Percentiles rank a stretch among this genome's conserved stretches.
Conservation (phyloP, 2,329 filamentous ascomycete genomes). For the Aspergillus jensenii region DNA sequence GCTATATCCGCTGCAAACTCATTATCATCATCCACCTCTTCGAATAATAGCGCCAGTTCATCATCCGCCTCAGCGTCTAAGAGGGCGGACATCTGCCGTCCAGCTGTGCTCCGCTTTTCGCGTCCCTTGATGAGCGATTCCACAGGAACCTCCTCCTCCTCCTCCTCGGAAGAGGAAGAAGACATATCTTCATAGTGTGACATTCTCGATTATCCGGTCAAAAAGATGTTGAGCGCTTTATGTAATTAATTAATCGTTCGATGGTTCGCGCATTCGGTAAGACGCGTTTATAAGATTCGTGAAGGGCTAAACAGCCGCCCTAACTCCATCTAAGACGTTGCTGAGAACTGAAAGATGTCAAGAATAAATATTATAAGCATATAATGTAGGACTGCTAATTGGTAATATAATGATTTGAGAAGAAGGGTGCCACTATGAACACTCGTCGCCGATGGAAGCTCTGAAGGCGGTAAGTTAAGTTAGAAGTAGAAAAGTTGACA, state of each 20-base stretch:
- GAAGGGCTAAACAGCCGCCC: neutral
- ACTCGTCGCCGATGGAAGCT: neutral
- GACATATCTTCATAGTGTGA: conserved; percentile 25
- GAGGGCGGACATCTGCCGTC: conserved; percentile 78
- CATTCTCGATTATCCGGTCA: conserved; percentile 10
- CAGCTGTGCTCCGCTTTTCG: conserved; percentile 75
- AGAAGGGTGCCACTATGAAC: neutral
- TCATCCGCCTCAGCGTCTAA: conserved; percentile 73
- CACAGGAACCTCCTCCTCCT: conserved; percentile 32
- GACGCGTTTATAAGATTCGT: neutral
- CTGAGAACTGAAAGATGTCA: neutral
- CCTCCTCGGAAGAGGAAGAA: conserved; percentile 18
- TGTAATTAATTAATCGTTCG: neutral
- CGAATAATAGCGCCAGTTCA: conserved; percentile 61
- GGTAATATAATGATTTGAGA: neutral
- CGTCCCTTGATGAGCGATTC: conserved; percentile 49
- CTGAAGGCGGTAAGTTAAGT: neutral
- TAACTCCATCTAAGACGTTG: neutral
- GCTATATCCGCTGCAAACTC: conserved; percentile 40
- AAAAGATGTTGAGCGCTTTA: neutral
- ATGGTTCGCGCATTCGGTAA: neutral
- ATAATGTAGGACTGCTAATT: neutral
- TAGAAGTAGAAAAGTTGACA: neutral
- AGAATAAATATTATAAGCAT: neutral
- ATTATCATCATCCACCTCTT: conserved; percentile 61